These are phyloP conservation scores for Lactifluus hygrophoroides DNA, from an alignment of 768 basidiomycete genomes.

Conservation along the genomic window DNA sequence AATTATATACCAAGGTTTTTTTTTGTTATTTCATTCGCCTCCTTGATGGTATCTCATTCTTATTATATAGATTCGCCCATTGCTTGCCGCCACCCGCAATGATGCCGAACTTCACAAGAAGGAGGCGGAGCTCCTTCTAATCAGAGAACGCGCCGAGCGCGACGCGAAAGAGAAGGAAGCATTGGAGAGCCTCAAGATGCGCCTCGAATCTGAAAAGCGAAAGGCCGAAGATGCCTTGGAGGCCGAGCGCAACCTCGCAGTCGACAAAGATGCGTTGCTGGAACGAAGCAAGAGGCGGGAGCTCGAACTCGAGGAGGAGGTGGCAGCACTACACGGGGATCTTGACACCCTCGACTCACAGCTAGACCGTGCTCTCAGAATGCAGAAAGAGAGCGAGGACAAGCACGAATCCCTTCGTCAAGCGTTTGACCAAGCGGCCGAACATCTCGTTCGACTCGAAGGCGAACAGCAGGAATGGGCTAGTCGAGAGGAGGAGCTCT, in stretches of 20 bases:
- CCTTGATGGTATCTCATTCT: neutral
- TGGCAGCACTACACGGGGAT: constrained; percentile 69
- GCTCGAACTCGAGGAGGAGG: constrained; percentile 77
- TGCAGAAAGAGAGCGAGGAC: constrained; percentile 74
- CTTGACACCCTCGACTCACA: constrained; percentile 81
- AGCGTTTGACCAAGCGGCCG: constrained; percentile 78
- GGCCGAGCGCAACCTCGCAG: constrained; percentile 66
- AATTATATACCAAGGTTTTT: constrained; percentile 84
- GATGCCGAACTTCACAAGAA: constrained; percentile 89
- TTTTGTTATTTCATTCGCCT: neutral
- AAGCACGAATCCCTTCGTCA: constrained; percentile 61
- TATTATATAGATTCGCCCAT: constrained; percentile 62
- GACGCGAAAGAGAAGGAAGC: constrained; percentile 77
- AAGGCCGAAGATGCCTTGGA: constrained; percentile 75
- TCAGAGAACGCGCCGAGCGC: constrained; percentile 78
- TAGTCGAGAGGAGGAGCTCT: constrained; percentile 53
- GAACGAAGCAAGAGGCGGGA: constrained; percentile 83
- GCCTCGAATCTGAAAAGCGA: constrained; percentile 75
- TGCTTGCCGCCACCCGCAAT: constrained; percentile 84
- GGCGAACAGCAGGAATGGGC: constrained; percentile 62
- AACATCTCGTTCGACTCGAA: constrained; percentile 79
- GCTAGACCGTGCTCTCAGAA: constrained; percentile 65
- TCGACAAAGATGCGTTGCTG: constrained; percentile 79
- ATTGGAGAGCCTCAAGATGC: constrained; percentile 71
- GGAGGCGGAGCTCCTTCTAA: constrained; percentile 70